Conservation (phyloP, 1,284 basidiomycete genomes). For the Sutorius eximius region DNA sequence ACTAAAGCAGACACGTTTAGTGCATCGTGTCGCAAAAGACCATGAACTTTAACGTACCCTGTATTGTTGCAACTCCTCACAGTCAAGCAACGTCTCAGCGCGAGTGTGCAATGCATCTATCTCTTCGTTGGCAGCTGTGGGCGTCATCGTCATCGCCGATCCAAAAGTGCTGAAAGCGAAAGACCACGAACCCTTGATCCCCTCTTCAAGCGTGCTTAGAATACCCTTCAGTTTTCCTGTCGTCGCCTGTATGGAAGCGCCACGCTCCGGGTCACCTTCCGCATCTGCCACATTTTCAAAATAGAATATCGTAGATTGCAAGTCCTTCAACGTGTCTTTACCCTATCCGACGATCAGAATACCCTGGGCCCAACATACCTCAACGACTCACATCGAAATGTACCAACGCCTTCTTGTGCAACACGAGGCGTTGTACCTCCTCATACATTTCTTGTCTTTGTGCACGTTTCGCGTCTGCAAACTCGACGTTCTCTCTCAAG, state of each 20-base stretch:
- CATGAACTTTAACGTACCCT: conserved; percentile 46
- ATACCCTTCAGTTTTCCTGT: conserved; percentile 51
- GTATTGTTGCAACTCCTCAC: conserved; percentile 59
- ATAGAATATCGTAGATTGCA: conserved; percentile 63
- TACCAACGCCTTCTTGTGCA: conserved; percentile 49
- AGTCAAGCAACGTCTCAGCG: conserved; percentile 50
- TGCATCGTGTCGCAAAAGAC: not conserved
- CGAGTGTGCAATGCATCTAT: conserved; percentile 47
- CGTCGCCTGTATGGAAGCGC: conserved; percentile 43
- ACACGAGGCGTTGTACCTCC: conserved; percentile 48
- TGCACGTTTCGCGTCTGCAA: conserved; percentile 49
- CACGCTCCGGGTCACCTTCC: conserved; percentile 47
- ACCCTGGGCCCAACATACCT: not conserved
- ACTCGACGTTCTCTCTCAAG: conserved; percentile 52
- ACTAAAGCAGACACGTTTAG: conserved; percentile 42
- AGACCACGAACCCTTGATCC: conserved; percentile 49
- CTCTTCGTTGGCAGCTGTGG: conserved; percentile 52
- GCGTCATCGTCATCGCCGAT: not conserved
- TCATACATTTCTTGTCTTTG: conserved; percentile 46
- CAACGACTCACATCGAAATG: conserved; percentile 50
- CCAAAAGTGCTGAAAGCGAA: not conserved
- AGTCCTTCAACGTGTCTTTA: conserved; percentile 57
- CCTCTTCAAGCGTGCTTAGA: conserved; percentile 50
- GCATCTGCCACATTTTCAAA: conserved; percentile 63
- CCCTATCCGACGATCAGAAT: conserved; percentile 40